Percentiles rank a stretch among this genome's conserved stretches.
Evolutionary conservation across 768 basidiomycete genomes (phyloP).

Genomic region (Trametes coccinea): DNA sequence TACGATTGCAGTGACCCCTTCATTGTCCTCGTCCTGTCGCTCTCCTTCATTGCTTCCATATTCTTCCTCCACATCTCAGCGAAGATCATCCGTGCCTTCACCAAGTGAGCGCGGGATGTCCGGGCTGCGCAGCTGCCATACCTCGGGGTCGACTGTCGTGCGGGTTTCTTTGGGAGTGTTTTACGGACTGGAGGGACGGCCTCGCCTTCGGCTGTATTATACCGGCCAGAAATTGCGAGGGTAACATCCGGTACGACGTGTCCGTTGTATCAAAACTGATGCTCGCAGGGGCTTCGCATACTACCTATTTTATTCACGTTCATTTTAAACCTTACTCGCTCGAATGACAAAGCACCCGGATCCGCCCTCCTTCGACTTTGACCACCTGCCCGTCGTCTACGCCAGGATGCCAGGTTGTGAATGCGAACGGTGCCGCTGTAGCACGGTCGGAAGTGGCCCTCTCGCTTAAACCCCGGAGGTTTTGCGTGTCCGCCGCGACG

Average conservation of each 20-base stretch:
- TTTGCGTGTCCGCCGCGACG: neutral
- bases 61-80: constrained; percentile 99
- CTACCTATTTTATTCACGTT: constrained; percentile 18
- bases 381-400: too few species aligned
- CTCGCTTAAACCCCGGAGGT: constrained; percentile 9
- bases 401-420: neutral
- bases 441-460: neutral
- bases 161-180: neutral
- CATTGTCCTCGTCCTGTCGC: constrained; percentile 92
- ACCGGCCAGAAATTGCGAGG: constrained; percentile 4
- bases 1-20: constrained; percentile 76
- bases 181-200: constrained; percentile 13
- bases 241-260: constrained; percentile 18
- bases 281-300: constrained; percentile 20
- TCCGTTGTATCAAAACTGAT: constrained; percentile 22
- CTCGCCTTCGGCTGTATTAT: constrained; percentile 7
- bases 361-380: neutral
- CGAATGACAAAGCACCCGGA: neutral
- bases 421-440: neutral
- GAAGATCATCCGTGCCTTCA: constrained; percentile 88
- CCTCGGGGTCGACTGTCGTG: neutral
- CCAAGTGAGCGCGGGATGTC: constrained; percentile 52
- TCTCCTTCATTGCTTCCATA: constrained; percentile 96
- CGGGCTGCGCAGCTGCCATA: neutral
- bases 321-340: neutral